Evolutionary conservation across 352 stramenopile genomes (phyloP), one percentile per base, ranked within the genome.

Genomic region (Thraustotheca clavata): DNA sequence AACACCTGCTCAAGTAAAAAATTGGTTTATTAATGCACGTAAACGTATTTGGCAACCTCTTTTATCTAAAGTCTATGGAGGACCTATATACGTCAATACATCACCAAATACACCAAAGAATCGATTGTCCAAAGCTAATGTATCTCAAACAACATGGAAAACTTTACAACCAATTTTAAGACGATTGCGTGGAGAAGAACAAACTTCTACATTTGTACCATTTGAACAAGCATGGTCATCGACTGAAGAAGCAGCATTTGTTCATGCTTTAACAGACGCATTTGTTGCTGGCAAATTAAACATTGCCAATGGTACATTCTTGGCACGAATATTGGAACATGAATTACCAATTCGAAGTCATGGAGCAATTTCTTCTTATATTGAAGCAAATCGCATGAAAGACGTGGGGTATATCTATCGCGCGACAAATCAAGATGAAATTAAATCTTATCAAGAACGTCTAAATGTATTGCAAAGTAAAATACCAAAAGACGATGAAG

Each of bases 1-100:
- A 24, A 52, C 43, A 18, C 43, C 43, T 9, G 12, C 43, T 24
- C 43, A 52, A 31, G 43, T 52, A 24, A 52, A 52, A 24, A 52
- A 52, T 31, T 52, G 43, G 43, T 52, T 52, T 31, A 52, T 52
- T 24, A 52, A 52, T 31, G 43, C 43, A 24, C 43, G 43, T 31
- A 52, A 52, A 24, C 43, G 43, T 11, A 24, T 52, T 2, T 52
- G 43, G 43, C 43, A 52, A 31, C 43, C 43, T 24, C 43, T 52
- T 24, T 31, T 52, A 31, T 18, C 43, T 31, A 52, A 52, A 31
- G 31, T 52, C 7, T 18, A n/a, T n/a, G n/a, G n/a, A n/a, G n/a
- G n/a, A n/a, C n/a, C n/a, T n/a, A n/a, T n/a, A n/a, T n/a, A 52
- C 43, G 43, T 52, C n/a, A 31, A 24, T 9, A 31, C 43, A 7